Base-by-base conservation (phyloP, 129 eudicot genomes). In the Artemisia tridentata region DNA sequence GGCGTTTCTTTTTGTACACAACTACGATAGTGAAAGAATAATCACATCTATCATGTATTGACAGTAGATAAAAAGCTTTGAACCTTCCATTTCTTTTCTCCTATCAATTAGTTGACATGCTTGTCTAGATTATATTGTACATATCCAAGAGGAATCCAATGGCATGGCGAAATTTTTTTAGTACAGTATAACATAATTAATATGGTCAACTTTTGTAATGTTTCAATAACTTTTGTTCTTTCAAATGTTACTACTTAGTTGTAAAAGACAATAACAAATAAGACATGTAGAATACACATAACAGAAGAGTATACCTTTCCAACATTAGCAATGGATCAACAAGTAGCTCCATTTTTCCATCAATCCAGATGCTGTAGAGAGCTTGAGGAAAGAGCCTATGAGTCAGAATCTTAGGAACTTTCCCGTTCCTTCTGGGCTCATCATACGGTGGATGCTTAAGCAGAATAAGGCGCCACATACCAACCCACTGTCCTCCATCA, bases 261-360 rank as follows among this genome's bases (percentile, higher is more conserved):
- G 64, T 50, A 15, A n/a, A 17, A 53, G 19, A 69, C 9, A 10
- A 31, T 17, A 20, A 41, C n/a, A 54, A 69, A 34, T 31, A 52
- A 29, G 47, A 29, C 66, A 29, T 0, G 66, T 29, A 61, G 34
- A 17, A 15, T n/a, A 55, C 25, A 55, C 23, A n/a, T 18, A 61
- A 29, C 15, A 50, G 19, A 11, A 74, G 76, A 16, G 46, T 62
- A 71, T 82, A 93, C 99, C 97, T 90, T 85, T 95, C 97, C 48
- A 95, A 75, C 71, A 95, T 80, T 56, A 90, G 89, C 82, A 95
- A 75, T 0, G 97, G 97, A 73, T 95, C 99, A 57, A 90, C 96
- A 25, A 95, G 75, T 49, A 95, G 93, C 86, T 95, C 96, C 99
- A 95, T 95, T 84, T 95, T 95, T 56, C 96, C 99, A 86, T 95